Conservation (phyloP, 1,284 basidiomycete genomes). For the Ganoderma boninense region DNA sequence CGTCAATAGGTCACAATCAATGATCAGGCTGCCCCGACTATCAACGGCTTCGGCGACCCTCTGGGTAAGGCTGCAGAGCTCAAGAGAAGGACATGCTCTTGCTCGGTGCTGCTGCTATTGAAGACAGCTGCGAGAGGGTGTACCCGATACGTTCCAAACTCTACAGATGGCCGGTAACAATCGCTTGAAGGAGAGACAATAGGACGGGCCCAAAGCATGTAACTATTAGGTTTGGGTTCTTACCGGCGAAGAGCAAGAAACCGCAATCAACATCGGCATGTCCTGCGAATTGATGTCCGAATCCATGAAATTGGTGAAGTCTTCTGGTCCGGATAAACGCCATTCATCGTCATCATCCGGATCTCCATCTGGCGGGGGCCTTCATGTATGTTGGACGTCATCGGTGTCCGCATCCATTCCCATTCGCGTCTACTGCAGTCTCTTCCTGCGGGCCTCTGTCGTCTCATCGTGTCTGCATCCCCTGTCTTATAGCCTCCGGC, state of each 20-base stretch:
- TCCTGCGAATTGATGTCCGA: slow-evolving; percentile 97
- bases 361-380: too few species aligned
- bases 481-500: too few species aligned
- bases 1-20: slow-evolving; percentile 89
- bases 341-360: too few species aligned
- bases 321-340: background rate
- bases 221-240: slow-evolving; percentile 88
- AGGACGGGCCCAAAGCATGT: background rate
- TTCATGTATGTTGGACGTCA: too few species aligned
- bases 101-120: slow-evolving; percentile 97
- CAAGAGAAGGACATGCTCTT: slow-evolving; percentile 92
- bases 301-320: slow-evolving; percentile 91
- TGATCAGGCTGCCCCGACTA: slow-evolving; percentile 90
- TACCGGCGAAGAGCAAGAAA: slow-evolving; percentile 98
- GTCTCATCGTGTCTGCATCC: too few species aligned
- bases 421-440: too few species aligned
- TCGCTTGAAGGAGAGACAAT: slow-evolving; percentile 2
- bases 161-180: slow-evolving; percentile 98
- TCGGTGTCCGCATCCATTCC: too few species aligned
- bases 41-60: slow-evolving; percentile 93
- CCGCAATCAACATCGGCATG: slow-evolving; percentile 99
- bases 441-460: too few species aligned
- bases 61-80: slow-evolving; percentile 95
- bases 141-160: slow-evolving; percentile 98
- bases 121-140: slow-evolving; percentile 98